Evolutionary conservation across 345 rosid species (phyloP).

Genomic region (Rhodamnia rubescens): DNA sequence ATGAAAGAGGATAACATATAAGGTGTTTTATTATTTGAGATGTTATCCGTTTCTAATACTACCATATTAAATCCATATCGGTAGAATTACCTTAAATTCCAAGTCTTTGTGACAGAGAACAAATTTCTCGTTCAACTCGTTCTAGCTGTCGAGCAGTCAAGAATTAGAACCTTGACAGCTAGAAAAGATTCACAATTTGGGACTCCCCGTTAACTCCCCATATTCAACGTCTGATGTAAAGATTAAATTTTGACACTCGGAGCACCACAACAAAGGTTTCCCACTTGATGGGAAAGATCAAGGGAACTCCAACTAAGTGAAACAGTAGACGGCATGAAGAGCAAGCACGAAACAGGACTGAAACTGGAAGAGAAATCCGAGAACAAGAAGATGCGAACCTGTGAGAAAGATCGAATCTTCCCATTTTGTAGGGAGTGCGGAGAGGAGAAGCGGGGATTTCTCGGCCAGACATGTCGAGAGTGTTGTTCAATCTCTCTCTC

Average conservation of each 20-base stretch:
- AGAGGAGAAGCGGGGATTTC: constrained; percentile 9
- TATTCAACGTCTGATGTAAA: not conserved
- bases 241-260: not conserved
- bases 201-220: not conserved
- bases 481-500: not conserved
- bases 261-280: not conserved
- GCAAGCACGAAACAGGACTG: not conserved
- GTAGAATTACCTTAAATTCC: not conserved
- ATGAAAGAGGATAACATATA: no score
- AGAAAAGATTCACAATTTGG: not conserved
- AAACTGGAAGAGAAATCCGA: not conserved
- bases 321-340: not conserved
- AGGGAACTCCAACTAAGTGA: not conserved
- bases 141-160: not conserved
- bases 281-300: not conserved
- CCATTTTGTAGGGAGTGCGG: constrained; percentile 22
- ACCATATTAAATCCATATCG: no score
- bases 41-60: no score
- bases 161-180: not conserved
- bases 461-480: not conserved
- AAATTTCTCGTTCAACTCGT: not conserved
- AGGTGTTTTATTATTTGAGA: no score
- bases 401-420: constrained; percentile 22
- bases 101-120: not conserved
- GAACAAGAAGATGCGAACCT: constrained; percentile 2